Conservation (phyloP, 257 asterid species). For the Paulownia fortunei region DNA sequence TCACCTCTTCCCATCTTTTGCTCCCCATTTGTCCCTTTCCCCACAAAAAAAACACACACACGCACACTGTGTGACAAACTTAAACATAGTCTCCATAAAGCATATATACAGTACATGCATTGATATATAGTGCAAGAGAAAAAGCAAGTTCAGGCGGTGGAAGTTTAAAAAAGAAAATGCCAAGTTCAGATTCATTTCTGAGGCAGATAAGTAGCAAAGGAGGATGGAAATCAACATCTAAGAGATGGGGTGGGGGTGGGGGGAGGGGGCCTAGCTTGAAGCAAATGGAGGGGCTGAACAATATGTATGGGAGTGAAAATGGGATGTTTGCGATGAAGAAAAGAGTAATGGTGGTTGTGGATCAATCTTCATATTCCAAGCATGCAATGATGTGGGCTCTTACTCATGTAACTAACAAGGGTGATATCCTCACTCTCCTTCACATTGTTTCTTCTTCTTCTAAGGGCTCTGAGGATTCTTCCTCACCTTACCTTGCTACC, state of each 20-base stretch:
- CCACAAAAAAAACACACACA: too few relatives aligned
- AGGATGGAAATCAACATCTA: conserved; percentile 68
- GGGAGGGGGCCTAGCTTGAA: conserved; percentile 30
- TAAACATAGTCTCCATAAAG: background rate
- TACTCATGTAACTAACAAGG: conserved; percentile 78
- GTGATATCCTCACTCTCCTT: conserved; percentile 81
- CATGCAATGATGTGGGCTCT: conserved; percentile 99
- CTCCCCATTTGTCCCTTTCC: conserved; percentile 33
- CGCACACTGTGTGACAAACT: background rate
- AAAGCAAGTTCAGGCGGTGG: background rate
- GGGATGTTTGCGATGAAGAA: conserved; percentile 65
- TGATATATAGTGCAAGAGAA: background rate
- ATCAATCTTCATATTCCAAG: conserved; percentile 63
- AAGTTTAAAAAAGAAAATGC: conserved; percentile 36
- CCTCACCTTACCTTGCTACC: conserved; percentile 60
- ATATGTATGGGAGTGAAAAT: conserved; percentile 26
- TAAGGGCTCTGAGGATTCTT: conserved; percentile 40
- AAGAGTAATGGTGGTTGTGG: conserved; percentile 94
- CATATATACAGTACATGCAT: conserved; percentile 18
- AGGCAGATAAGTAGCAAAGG: conserved; percentile 82
- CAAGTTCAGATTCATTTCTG: conserved; percentile 65
- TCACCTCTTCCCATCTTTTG: conserved; percentile 9
- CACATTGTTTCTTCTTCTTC: conserved; percentile 59
- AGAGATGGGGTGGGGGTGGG: conserved; percentile 54
- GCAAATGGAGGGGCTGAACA: conserved; percentile 53